Conservation (phyloP, 2,329 filamentous ascomycete genomes). For the Metarhizium album region DNA sequence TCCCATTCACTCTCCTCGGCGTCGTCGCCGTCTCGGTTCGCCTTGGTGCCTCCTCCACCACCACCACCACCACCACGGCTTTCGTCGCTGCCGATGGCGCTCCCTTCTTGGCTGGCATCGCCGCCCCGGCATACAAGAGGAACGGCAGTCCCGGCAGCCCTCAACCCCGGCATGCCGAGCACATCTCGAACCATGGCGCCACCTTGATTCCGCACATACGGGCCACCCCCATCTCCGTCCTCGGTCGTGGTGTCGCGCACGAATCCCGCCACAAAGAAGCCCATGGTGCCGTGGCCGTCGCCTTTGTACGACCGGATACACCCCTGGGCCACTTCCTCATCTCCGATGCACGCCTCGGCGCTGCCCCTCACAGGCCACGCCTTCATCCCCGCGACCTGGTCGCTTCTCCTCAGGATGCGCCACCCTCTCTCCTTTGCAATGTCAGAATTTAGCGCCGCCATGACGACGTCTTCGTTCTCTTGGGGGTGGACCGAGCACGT, state of each 20-base stretch:
- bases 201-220: conserved; percentile 42
- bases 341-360: conserved; percentile 34
- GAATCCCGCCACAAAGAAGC: conserved; percentile 91
- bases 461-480: conserved; percentile 83
- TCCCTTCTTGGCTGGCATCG: conserved; percentile 3
- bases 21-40: conserved; percentile 9
- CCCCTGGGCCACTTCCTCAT: conserved; percentile 51
- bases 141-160: conserved; percentile 23
- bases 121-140: conserved; percentile 13
- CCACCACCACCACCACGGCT: conserved; percentile 9
- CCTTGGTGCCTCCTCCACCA: conserved; percentile 2
- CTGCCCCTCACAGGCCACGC: conserved; percentile 62
- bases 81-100: conserved; percentile 12
- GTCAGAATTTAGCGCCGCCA: conserved; percentile 56
- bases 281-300: conserved; percentile 77
- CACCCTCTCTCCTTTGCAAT: conserved; percentile 60
- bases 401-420: conserved; percentile 59
- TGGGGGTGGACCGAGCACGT: conserved; percentile 82
- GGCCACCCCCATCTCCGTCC: conserved; percentile 27
- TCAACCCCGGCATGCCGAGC: conserved; percentile 27
- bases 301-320: conserved; percentile 77
- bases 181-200: conserved; percentile 38
- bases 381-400: conserved; percentile 67
- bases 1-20: conserved; percentile 8
- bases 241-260: conserved; percentile 26